Conservation (phyloP, 352 stramenopile species). For the Phytophthora cryptogea region DNA sequence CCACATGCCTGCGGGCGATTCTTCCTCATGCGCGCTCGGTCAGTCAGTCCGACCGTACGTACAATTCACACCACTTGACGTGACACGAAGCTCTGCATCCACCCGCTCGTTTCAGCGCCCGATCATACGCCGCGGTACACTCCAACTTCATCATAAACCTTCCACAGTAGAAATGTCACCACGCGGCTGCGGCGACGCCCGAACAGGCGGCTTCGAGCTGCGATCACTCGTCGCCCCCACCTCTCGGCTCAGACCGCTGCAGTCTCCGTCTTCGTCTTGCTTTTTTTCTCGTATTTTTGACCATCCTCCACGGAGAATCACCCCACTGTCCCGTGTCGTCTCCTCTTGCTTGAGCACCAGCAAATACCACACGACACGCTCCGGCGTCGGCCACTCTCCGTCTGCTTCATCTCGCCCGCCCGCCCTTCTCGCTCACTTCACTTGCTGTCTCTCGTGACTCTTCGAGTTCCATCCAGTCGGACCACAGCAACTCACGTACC, state of each 20-base stretch:
- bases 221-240: constrained; percentile 33
- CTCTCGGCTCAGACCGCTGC: constrained; percentile 30
- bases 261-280: constrained; percentile 37
- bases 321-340: constrained; percentile 5
- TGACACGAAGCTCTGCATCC: constrained; percentile 30
- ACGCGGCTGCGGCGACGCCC: constrained; percentile 14
- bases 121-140: constrained; percentile 13
- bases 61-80: constrained; percentile 29
- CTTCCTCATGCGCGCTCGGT: constrained; percentile 21
- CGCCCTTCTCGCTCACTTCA: constrained; percentile 4
- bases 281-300: constrained; percentile 37
- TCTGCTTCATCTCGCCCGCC: constrained; percentile 20
- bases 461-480: constrained; percentile 9
- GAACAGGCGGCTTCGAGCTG: constrained; percentile 31
- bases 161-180: constrained; percentile 23
- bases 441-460: constrained; percentile 3
- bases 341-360: constrained; percentile 33
- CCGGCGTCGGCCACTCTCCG: constrained; percentile 8
- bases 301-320: constrained; percentile 22
- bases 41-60: constrained; percentile 3
- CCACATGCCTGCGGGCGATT: constrained; percentile 43
- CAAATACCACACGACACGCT: constrained; percentile 27
- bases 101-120: constrained; percentile 17
- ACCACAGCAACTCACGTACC: not conserved
- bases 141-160: constrained; percentile 34